Evolutionary conservation across 2,329 filamentous ascomycete species (phyloP), one percentile per base, ranked within the genome.

Genomic region (Acrodontium crateriforme): DNA sequence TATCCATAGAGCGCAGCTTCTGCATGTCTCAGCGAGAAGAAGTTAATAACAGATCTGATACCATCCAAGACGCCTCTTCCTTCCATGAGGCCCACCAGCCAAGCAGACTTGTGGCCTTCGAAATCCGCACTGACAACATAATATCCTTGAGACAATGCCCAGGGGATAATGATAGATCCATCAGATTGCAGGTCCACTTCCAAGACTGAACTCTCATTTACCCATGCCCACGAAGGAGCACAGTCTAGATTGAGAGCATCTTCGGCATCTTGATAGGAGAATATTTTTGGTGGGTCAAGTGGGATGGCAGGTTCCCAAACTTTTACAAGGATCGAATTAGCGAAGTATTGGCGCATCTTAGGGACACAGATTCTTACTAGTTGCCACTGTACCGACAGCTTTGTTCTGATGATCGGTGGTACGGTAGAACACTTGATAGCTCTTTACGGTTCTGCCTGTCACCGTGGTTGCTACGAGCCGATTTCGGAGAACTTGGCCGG

Each of bases 1-100:
- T 71, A 72, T 0, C 69, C 69, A 64, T 65, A 71, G 29, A 69
- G 40, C 2, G 55, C 51, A 23, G 55, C 37, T 5, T 34, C 47
- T 16, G 29, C 21, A 13, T 34, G 18, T 15, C 24, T 17, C 11
- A 31, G 24, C 13, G 9, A 34, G 18, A 7, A 24, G 19, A 16
- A 27, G 14, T 24, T 13, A 12, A 25, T 6, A 15, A 10, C 14
- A 5, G 28, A 20, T 11, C 28, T 17, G 8, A 30, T 30, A 18
- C 5, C 6, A 12, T 30, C 28, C 5, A 30, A 14, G n/a, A 10
- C 10, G 10, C 16, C 15, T n/a, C 13, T 16, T 7, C 26, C 26
- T 22, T 28, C 26, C 16, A 14, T 28, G n/a, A 7, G 9, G 8
- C 26, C 26, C 8, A 14, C 18, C 6, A 28, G 26, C 26, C 26